These are phyloP conservation scores for Asterophora parasitica DNA, from an alignment of 768 basidiomycete genomes.

Conservation along the genomic window DNA sequence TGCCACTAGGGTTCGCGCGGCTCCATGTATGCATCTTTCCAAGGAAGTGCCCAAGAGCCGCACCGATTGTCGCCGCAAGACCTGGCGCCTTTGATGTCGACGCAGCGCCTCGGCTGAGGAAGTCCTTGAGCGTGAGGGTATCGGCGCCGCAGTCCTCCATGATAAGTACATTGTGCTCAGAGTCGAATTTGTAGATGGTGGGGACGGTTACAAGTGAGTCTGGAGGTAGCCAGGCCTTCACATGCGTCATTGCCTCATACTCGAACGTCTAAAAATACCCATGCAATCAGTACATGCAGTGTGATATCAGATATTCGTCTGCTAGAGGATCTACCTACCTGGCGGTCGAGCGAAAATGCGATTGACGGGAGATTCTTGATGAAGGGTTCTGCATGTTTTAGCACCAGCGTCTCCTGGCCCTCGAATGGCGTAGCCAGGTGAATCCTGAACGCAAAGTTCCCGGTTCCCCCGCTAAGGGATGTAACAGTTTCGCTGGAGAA, in stretches of 20 bases:
- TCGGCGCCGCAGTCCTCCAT: slow-evolving; percentile 56
- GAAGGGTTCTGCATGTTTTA: slow-evolving; percentile 48
- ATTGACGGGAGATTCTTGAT: slow-evolving; percentile 8
- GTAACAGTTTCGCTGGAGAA: slow-evolving; percentile 39
- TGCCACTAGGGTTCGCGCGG: slow-evolving; percentile 17
- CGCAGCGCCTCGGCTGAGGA: slow-evolving; percentile 29
- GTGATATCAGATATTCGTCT: not conserved
- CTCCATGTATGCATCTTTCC: slow-evolving; percentile 47
- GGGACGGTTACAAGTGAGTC: slow-evolving; percentile 45
- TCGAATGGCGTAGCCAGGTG: slow-evolving; percentile 33
- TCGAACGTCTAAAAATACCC: slow-evolving; percentile 27
- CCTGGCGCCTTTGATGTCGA: slow-evolving; percentile 5
- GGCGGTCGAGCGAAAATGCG: slow-evolving; percentile 42
- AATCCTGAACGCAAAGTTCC: slow-evolving; percentile 60
- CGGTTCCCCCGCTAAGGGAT: slow-evolving; percentile 45
- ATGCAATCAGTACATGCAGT: not conserved
- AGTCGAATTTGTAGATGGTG: slow-evolving; percentile 44
- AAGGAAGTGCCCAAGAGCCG: slow-evolving; percentile 52
- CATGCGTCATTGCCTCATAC: slow-evolving; percentile 45
- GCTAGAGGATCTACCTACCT: slow-evolving; percentile 34
- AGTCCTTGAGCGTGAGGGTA: slow-evolving; percentile 36
- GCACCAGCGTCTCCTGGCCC: slow-evolving; percentile 42
- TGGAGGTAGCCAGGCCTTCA: slow-evolving; percentile 31
- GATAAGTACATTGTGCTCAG: slow-evolving; percentile 44
- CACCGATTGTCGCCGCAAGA: slow-evolving; percentile 37